Percentiles rank a stretch among this genome's conserved stretches.
phyloP scores from a whole-genome alignment of 352 stramenopile genomes.

The Phytopythium boreale region DNA sequence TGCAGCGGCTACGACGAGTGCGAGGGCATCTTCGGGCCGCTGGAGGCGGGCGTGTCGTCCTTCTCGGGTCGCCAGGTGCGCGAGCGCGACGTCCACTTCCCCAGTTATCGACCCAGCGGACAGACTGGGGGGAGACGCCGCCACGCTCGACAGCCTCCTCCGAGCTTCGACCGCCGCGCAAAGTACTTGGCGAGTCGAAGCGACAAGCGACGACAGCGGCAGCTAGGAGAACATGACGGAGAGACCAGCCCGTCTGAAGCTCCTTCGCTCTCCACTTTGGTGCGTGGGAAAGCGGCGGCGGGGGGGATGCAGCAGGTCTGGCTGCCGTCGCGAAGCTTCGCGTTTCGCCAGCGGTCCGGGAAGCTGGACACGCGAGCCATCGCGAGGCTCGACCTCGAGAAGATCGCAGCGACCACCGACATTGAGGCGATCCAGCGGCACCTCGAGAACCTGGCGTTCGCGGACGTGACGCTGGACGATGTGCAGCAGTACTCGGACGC shows the following conservation, averaged over 20 bases:
- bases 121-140: neutral
- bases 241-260: slow-evolving; percentile 10
- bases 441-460: slow-evolving; percentile 79
- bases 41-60: slow-evolving; percentile 15
- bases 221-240: neutral
- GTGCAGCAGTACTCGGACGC: slow-evolving; percentile 82
- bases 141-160: neutral
- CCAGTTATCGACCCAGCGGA: neutral
- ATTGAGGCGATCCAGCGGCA: slow-evolving; percentile 72
- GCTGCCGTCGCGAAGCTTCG: slow-evolving; percentile 68
- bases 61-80: neutral
- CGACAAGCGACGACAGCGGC: slow-evolving; percentile 2
- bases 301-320: slow-evolving; percentile 38
- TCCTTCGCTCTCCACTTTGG: too few relatives aligned
- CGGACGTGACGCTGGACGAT: slow-evolving; percentile 78
- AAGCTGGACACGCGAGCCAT: slow-evolving; percentile 77
- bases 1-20: slow-evolving; percentile 67
- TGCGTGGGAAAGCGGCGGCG: neutral
- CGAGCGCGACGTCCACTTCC: neutral
- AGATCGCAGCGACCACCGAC: slow-evolving; percentile 73
- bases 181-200: slow-evolving; percentile 23
- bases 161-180: slow-evolving; percentile 19
- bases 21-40: slow-evolving; percentile 49
- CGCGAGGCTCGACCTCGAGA: slow-evolving; percentile 61
- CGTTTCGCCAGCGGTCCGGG: slow-evolving; percentile 67